phyloP scores from a whole-genome alignment of 2,329 filamentous ascomycete genomes.

The Didymella arachidicola region DNA sequence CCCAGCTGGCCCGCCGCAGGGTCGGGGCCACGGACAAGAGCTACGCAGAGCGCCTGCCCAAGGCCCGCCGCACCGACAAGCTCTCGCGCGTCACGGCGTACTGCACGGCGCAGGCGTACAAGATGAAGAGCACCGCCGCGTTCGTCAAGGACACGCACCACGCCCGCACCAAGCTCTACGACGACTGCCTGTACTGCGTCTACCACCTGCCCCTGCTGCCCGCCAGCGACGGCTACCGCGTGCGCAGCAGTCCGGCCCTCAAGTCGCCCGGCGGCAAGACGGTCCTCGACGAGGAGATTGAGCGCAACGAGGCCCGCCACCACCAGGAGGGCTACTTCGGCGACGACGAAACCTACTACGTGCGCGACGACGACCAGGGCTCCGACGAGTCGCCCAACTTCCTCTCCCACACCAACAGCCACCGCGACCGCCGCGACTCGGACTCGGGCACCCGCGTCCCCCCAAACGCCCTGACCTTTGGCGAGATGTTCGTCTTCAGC shows the following conservation, averaged over 20 bases:
- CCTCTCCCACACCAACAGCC: slow-evolving; percentile 12
- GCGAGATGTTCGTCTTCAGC: slow-evolving; percentile 96
- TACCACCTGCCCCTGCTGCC: slow-evolving; percentile 91
- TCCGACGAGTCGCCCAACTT: slow-evolving; percentile 25
- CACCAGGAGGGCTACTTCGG: slow-evolving; percentile 93
- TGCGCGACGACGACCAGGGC: slow-evolving; percentile 40
- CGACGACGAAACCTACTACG: slow-evolving; percentile 68
- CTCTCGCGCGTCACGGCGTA: slow-evolving; percentile 92
- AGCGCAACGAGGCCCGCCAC: slow-evolving; percentile 86
- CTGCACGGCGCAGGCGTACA: slow-evolving; percentile 93
- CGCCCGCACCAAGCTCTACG: slow-evolving; percentile 94
- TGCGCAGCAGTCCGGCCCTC: slow-evolving; percentile 88
- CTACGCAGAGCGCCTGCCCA: slow-evolving; percentile 91
- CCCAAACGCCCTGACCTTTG: slow-evolving; percentile 78
- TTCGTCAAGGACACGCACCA: slow-evolving; percentile 89
- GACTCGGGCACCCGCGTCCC: slow-evolving; percentile 60
- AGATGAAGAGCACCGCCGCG: slow-evolving; percentile 83
- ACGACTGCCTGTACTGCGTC: slow-evolving; percentile 95
- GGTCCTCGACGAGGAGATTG: slow-evolving; percentile 92
- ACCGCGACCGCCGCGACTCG: slow-evolving; percentile 31
- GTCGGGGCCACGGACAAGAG: slow-evolving; percentile 77
- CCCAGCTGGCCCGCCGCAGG: slow-evolving; percentile 69
- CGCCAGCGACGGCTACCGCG: slow-evolving; percentile 83
- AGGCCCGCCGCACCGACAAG: slow-evolving; percentile 85
- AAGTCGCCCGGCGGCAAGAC: slow-evolving; percentile 94